Conservation (phyloP, 768 basidiomycete genomes). For the Epithele typhae region DNA sequence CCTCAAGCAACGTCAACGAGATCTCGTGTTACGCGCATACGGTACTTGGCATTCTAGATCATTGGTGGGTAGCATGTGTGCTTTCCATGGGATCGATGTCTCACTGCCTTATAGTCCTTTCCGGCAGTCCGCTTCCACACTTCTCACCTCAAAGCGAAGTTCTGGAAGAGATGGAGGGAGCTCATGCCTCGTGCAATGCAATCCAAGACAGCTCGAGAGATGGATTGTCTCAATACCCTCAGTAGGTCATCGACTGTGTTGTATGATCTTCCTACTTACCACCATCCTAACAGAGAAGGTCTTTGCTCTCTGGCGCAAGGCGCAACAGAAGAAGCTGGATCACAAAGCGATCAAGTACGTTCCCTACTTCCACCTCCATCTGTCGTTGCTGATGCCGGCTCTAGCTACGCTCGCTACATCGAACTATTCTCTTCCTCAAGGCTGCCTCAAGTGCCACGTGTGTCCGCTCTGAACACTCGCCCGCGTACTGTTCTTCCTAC, state of each 20-base stretch:
- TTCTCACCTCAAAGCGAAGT: slow-evolving; percentile 50
- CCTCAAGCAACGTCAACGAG: slow-evolving; percentile 52
- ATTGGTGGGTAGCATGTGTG: slow-evolving; percentile 39
- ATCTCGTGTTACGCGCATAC: slow-evolving; percentile 63
- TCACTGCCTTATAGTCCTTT: slow-evolving; percentile 43
- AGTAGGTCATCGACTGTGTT: slow-evolving; percentile 38
- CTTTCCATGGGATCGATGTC: too few species aligned
- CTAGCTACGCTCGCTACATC: slow-evolving; percentile 77
- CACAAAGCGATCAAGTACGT: slow-evolving; percentile 83
- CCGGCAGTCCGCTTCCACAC: slow-evolving; percentile 79
- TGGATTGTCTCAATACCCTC: slow-evolving; percentile 48
- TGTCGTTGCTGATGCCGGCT: slow-evolving; percentile 12
- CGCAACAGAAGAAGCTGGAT: slow-evolving; percentile 64
- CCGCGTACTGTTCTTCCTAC: slow-evolving; percentile 5
- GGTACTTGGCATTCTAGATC: slow-evolving; percentile 73
- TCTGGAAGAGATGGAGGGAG: slow-evolving; percentile 63
- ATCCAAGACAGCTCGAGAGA: slow-evolving; percentile 61
- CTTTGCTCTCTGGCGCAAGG: slow-evolving; percentile 65
- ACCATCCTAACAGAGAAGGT: slow-evolving; percentile 37
- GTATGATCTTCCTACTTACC: slow-evolving; percentile 5
- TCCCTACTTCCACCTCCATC: slow-evolving; percentile 2
- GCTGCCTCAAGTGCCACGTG: slow-evolving; percentile 22
- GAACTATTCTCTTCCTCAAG: slow-evolving; percentile 58
- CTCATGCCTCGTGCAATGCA: slow-evolving; percentile 69
- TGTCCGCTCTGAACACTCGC: slow-evolving; percentile 11